These are phyloP conservation scores for Gleditsia sinensis DNA, from an alignment of 306 rosid species.

Conservation along the genomic window DNA sequence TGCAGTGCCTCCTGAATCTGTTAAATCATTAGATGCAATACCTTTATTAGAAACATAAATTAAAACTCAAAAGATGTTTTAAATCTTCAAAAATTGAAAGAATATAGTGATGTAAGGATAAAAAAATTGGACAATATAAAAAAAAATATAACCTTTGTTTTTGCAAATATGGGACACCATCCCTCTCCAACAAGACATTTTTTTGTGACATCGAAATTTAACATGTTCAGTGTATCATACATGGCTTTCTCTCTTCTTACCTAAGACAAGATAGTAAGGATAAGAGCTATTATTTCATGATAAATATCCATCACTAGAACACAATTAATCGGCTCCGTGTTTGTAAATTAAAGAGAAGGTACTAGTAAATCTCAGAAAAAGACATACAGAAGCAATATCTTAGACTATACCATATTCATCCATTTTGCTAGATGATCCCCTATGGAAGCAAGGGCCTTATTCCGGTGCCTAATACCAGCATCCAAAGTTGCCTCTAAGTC, in stretches of 20 bases:
- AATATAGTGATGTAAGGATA: neutral
- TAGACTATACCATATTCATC: constrained; percentile 69
- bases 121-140: neutral
- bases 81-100: neutral
- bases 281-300: constrained; percentile 31
- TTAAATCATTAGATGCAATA: constrained; percentile 25
- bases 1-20: constrained; percentile 88
- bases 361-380: constrained; percentile 16
- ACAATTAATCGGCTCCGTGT: neutral
- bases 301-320: constrained; percentile 20
- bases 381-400: constrained; percentile 29
- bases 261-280: constrained; percentile 49
- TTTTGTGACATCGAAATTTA: constrained; percentile 87
- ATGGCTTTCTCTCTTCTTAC: constrained; percentile 92
- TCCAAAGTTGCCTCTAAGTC: constrained; percentile 86
- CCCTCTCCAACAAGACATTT: constrained; percentile 95
- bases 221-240: constrained; percentile 81
- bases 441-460: constrained; percentile 73
- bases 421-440: constrained; percentile 66
- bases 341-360: neutral
- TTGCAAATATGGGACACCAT: constrained; percentile 88
- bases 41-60: constrained; percentile 13
- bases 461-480: constrained; percentile 81
- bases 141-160: constrained; percentile 53
- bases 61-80: neutral